These are phyloP conservation scores for Cafeteria roenbergensis DNA, from an alignment of 108 stramenopile species.

Conservation along the genomic window DNA sequence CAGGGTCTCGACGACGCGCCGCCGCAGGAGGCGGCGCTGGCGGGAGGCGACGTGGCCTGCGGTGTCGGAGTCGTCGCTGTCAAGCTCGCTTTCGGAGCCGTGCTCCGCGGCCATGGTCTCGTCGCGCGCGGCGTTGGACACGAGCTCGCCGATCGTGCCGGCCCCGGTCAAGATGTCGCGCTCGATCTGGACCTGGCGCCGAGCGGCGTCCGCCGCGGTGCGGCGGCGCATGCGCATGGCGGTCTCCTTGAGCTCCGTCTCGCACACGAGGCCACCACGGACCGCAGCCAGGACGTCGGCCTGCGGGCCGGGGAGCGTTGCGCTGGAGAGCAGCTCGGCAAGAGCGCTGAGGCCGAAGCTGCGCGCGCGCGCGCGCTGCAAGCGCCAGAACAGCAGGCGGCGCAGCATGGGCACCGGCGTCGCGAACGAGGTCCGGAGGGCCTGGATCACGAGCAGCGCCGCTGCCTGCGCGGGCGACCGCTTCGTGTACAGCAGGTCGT, in stretches of 20 bases:
- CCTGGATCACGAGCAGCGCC: neutral
- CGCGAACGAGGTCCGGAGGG: neutral
- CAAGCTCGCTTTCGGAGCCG: no score
- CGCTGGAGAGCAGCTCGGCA: neutral
- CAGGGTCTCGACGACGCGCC: no score
- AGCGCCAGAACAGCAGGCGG: neutral
- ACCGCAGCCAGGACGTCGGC: neutral
- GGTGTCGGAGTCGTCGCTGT: no score
- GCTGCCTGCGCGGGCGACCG: neutral
- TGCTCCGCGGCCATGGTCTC: no score
- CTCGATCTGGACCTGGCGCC: no score
- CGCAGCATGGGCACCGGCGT: neutral
- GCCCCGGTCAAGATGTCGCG: no score
- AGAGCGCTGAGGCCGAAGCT: neutral
- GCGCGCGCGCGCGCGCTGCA: neutral
- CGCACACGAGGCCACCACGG: neutral
- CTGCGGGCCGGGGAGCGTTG: neutral
- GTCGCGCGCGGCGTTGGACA: no score
- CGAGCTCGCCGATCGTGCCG: no score
- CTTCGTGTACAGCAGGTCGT: neutral
- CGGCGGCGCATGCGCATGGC: no score
- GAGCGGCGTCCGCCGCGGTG: no score
- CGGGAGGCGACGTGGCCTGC: no score
- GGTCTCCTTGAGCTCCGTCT: neutral
- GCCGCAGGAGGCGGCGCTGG: no score